Percentiles rank a stretch among this genome's conserved stretches.
Evolutionary conservation across 1,284 basidiomycete genomes (phyloP).

Genomic region (Ceratobasidium sp.): DNA sequence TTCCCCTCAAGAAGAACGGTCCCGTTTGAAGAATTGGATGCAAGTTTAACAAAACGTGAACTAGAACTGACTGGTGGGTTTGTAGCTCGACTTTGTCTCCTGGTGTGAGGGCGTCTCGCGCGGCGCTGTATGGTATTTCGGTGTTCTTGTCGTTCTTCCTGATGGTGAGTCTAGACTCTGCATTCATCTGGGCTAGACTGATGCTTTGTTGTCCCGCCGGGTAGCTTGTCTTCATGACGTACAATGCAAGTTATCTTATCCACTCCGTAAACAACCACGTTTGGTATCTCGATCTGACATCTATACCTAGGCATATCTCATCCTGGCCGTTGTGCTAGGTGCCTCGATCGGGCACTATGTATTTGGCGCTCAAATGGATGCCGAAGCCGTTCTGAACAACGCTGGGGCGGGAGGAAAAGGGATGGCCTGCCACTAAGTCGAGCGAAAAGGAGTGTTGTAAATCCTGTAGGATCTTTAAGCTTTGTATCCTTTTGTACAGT

Average conservation of each 20-base stretch:
- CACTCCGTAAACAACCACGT: no score
- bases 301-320: constrained; percentile 76
- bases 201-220: neutral
- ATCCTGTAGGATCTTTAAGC: neutral
- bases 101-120: constrained; percentile 66
- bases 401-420: constrained; percentile 64
- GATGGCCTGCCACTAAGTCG: constrained; percentile 69
- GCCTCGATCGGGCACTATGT: constrained; percentile 80
- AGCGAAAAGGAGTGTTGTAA: neutral
- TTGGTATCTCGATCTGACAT: no score
- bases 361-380: constrained; percentile 72
- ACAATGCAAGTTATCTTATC: constrained; percentile 84
- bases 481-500: neutral
- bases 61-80: constrained; percentile 1
- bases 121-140: constrained; percentile 72
- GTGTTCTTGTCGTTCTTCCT: constrained; percentile 86
- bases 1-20: no score
- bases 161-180: constrained; percentile 61
- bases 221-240: constrained; percentile 84
- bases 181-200: constrained; percentile 6
- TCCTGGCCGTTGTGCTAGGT: constrained; percentile 77
- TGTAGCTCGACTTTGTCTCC: constrained; percentile 50
- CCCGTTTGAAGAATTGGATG: no score
- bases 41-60: no score
- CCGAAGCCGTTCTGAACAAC: constrained; percentile 68